phyloP scores from a whole-genome alignment of 2,329 filamentous ascomycete genomes.

The Aspergillus glaucus region DNA sequence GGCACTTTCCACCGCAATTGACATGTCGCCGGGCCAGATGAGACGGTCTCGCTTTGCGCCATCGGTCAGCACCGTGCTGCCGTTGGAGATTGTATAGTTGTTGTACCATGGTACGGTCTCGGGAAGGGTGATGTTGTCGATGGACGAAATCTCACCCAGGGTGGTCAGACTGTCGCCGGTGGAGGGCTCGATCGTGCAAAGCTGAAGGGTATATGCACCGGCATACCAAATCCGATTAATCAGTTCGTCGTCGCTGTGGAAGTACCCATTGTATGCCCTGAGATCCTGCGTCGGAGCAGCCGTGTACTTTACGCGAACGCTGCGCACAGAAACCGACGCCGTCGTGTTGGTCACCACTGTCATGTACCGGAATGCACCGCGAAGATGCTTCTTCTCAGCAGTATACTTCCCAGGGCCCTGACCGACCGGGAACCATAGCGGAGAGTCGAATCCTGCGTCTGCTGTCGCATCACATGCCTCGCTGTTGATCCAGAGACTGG shows the following conservation, averaged over 20 bases:
- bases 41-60: slow-evolving; percentile 38
- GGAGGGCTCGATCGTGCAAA: slow-evolving; percentile 26
- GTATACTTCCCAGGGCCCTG: slow-evolving; percentile 33
- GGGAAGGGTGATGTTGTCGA: slow-evolving; percentile 8
- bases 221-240: slow-evolving; percentile 54
- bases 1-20: slow-evolving; percentile 50
- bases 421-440: slow-evolving; percentile 43
- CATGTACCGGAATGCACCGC: slow-evolving; percentile 44
- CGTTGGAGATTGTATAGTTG: slow-evolving; percentile 23
- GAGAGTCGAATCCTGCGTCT: slow-evolving; percentile 42
- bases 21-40: slow-evolving; percentile 59
- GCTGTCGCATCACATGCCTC: slow-evolving; percentile 42
- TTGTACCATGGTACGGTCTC: slow-evolving; percentile 23
- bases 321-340: slow-evolving; percentile 32
- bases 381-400: slow-evolving; percentile 35
- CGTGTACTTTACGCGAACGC: slow-evolving; percentile 39
- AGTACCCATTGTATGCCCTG: slow-evolving; percentile 46
- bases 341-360: slow-evolving; percentile 41
- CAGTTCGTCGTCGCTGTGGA: slow-evolving; percentile 43
- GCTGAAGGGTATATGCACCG: slow-evolving; percentile 44
- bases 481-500: slow-evolving; percentile 44
- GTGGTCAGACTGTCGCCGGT: slow-evolving; percentile 15
- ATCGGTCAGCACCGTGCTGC: slow-evolving; percentile 32
- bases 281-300: slow-evolving; percentile 34
- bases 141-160: slow-evolving; percentile 1